A percentile compares a stretch with the other conserved stretches of the same genome.
phyloP scores from a whole-genome alignment of 257 asterid genomes.

The Marsdenia floribunda region DNA sequence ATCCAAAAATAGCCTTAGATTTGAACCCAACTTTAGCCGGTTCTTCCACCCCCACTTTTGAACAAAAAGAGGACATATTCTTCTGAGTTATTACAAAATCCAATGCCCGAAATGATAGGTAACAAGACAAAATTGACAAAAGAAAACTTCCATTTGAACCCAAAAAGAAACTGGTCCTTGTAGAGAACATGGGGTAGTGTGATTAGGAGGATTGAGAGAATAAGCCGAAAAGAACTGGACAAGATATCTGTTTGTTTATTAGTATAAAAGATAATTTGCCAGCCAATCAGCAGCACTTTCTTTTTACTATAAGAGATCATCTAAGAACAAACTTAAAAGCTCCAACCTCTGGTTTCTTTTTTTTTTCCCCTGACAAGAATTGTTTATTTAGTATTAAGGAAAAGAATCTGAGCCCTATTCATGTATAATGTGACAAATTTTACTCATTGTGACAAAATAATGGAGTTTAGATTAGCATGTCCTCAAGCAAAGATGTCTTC shows the following conservation, averaged over 20 bases:
- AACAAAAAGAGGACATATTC: not conserved
- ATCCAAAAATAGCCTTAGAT: too few relatives aligned
- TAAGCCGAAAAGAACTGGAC: not conserved
- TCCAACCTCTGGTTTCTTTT: not conserved
- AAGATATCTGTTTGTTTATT: not conserved
- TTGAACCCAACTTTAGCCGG: not conserved
- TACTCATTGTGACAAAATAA: not conserved
- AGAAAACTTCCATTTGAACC: not conserved
- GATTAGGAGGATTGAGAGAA: slow-evolving; percentile 13
- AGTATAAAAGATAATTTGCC: too few relatives aligned
- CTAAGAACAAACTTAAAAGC: not conserved
- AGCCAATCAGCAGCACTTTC: not conserved
- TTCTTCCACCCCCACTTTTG: not conserved
- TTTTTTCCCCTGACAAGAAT: not conserved
- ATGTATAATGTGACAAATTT: too few relatives aligned
- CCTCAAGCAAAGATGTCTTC: slow-evolving; percentile 77
- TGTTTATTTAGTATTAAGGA: not conserved
- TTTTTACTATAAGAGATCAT: not conserved
- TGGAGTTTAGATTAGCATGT: not conserved
- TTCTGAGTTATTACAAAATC: not conserved
- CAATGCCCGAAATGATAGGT: not conserved
- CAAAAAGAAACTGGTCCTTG: not conserved
- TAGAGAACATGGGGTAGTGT: slow-evolving; percentile 23
- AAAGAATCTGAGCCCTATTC: not conserved
- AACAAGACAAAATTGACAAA: not conserved